A percentile compares a stretch with the other conserved stretches of the same genome.
Conservation (phyloP, 1,284 basidiomycete genomes). For the Tilletia horrida region DNA sequence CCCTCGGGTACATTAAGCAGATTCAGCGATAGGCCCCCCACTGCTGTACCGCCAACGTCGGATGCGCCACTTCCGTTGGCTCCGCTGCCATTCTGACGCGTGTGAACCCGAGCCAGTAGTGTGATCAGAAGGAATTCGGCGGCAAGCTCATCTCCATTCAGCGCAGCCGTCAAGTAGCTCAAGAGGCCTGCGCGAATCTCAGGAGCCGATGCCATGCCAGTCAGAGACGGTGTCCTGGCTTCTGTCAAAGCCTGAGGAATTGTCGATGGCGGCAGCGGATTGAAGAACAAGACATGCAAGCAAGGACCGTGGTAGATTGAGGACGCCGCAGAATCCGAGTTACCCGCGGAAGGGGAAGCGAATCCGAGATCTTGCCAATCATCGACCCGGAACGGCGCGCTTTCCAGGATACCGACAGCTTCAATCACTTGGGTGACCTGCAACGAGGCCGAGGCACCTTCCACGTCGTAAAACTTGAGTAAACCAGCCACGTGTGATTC, state of each 20-base stretch:
- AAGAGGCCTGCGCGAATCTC: slow-evolving; percentile 25
- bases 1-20: slow-evolving; percentile 48
- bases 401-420: slow-evolving; percentile 44
- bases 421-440: slow-evolving; percentile 48
- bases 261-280: neutral
- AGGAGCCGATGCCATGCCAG: neutral
- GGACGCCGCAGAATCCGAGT: slow-evolving; percentile 15
- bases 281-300: slow-evolving; percentile 38
- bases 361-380: slow-evolving; percentile 9
- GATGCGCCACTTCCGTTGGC: neutral
- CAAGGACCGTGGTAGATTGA: slow-evolving; percentile 31
- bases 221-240: neutral
- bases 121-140: slow-evolving; percentile 75
- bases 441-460: slow-evolving; percentile 37
- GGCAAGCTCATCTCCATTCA: slow-evolving; percentile 56
- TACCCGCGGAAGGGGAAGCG: neutral
- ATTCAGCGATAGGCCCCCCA: slow-evolving; percentile 65
- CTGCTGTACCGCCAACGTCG: slow-evolving; percentile 36
- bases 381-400: slow-evolving; percentile 21
- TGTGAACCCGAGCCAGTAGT: slow-evolving; percentile 69
- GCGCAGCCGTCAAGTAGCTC: slow-evolving; percentile 30
- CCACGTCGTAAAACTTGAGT: slow-evolving; percentile 43
- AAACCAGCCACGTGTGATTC: slow-evolving; percentile 27
- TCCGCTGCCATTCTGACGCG: neutral
- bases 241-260: slow-evolving; percentile 10